Evolutionary conservation across 441 rosid species (phyloP), one percentile per base, ranked within the genome.

Genomic region (Erodium texanum): DNA sequence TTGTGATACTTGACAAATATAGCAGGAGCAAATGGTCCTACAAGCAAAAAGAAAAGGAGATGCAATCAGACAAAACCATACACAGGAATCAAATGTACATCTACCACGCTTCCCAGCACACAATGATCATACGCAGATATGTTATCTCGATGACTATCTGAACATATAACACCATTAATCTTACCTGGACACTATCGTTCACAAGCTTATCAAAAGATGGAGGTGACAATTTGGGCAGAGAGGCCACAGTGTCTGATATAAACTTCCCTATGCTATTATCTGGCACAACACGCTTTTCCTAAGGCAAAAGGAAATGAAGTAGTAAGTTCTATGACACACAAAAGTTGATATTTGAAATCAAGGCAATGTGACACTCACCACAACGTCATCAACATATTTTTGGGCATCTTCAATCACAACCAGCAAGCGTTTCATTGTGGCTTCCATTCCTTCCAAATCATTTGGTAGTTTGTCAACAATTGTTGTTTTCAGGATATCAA

Each of bases 1-100:
- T 89, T 12, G 92, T 87, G 76, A 93, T 88, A 86, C 96, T 91
- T 27, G 99, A 85, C 71, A 93, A 80, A 75, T 91, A 91, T 41
- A 93, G 78, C 79, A 93, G 67, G 19, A 93, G 83, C 72, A 93
- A 74, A 67, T 89, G 89, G 73, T 93, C 97, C 98, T 91, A 83
- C 22, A 45, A 48, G 36, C 73, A 27, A 27, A 27, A 27, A 27
- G 29, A 27, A 27, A 27, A 27, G 29, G 1, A 27, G 29, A 27
- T 27, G 4, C 1, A 27, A 4, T 27, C 4, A 4, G 4, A 27
- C 4, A 27, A 27, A 27, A 27, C 29, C 29, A 1, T 1, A 27
- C 29, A 27, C n/a, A n/a, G n/a, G n/a, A n/a, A n/a, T n/a, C n/a
- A n/a, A n/a, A n/a, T n/a, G n/a, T n/a, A n/a, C n/a, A n/a, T n/a